Percentiles rank a stretch among this genome's conserved stretches.
These are phyloP conservation scores for Cercophora scortea DNA, from an alignment of 495 filamentous ascomycete species.

Conservation along the genomic window DNA sequence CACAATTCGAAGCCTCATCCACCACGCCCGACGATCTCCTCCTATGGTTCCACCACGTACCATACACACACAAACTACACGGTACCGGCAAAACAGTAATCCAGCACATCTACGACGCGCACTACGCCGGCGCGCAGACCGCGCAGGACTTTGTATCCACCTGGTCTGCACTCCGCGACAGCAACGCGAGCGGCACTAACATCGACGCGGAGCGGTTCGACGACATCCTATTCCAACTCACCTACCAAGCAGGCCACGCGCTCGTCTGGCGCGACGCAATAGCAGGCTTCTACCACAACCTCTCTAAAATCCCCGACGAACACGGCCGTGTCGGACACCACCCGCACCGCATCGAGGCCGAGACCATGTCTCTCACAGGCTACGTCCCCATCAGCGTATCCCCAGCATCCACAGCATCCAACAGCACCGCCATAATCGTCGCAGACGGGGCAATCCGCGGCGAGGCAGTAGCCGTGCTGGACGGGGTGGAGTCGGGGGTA, in stretches of 20 bases:
- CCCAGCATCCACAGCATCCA: conserved; percentile 50
- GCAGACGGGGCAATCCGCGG: conserved; percentile 39
- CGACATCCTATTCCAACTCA: conserved; percentile 46
- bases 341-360: conserved; percentile 57
- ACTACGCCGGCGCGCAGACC: conserved; percentile 54
- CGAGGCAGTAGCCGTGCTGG: conserved; percentile 38
- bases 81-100: conserved; percentile 63
- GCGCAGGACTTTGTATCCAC: conserved; percentile 48
- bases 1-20: conserved; percentile 49
- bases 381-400: conserved; percentile 43
- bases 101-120: conserved; percentile 67
- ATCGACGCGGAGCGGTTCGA: conserved; percentile 57
- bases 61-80: conserved; percentile 52
- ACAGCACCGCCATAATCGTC: conserved; percentile 13
- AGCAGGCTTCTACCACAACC: conserved; percentile 50
- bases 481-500: conserved; percentile 35
- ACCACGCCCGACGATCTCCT: conserved; percentile 63
- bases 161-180: conserved; percentile 43
- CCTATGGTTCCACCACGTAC: conserved; percentile 71
- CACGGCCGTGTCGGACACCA: conserved; percentile 48
- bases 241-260: conserved; percentile 61
- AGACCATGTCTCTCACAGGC: conserved; percentile 50
- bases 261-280: conserved; percentile 64
- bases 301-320: conserved; percentile 52
- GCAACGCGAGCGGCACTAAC: conserved; percentile 2